These are phyloP conservation scores for Mucor circinelloides DNA, from an alignment of 371 early-diverging fungal species.

Conservation along the genomic window DNA sequence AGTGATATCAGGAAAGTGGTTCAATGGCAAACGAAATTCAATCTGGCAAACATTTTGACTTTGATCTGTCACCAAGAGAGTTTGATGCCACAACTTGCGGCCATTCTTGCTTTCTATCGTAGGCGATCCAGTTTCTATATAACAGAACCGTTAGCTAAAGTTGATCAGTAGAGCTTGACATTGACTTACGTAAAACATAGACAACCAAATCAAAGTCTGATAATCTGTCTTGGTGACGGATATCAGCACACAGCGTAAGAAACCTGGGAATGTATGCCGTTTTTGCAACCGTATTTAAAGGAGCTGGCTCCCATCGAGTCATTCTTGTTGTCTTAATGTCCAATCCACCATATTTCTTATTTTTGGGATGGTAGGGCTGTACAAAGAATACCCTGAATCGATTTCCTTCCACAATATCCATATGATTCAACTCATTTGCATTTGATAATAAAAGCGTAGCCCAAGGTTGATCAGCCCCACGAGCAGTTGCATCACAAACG, in stretches of 20 bases:
- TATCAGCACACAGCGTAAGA: slow-evolving; percentile 36
- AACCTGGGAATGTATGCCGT: slow-evolving; percentile 49
- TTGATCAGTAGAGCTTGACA: neutral
- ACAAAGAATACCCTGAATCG: slow-evolving; percentile 39
- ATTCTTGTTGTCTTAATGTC: slow-evolving; percentile 41
- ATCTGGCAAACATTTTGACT: slow-evolving; percentile 34
- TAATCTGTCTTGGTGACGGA: slow-evolving; percentile 25
- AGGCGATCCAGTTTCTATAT: slow-evolving; percentile 18
- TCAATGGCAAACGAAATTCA: slow-evolving; percentile 17
- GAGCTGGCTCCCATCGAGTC: slow-evolving; percentile 48
- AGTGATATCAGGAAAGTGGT: slow-evolving; percentile 16
- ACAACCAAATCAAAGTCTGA: slow-evolving; percentile 64
- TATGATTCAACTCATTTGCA: slow-evolving; percentile 33
- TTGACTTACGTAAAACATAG: slow-evolving; percentile 55
- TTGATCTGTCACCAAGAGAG: slow-evolving; percentile 34
- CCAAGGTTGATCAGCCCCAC: slow-evolving; percentile 5
- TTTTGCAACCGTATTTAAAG: slow-evolving; percentile 6
- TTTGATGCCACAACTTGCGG: slow-evolving; percentile 30
- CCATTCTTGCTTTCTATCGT: slow-evolving; percentile 11
- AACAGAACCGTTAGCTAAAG: neutral
- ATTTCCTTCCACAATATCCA: slow-evolving; percentile 33
- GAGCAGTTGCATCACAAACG: slow-evolving; percentile 50
- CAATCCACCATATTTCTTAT: slow-evolving; percentile 33
- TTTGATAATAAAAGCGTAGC: slow-evolving; percentile 33
- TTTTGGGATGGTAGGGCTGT: slow-evolving; percentile 43